These are phyloP conservation scores for Colletotrichum navitas DNA, from an alignment of 2,329 filamentous ascomycete genomes.

Conservation along the genomic window DNA sequence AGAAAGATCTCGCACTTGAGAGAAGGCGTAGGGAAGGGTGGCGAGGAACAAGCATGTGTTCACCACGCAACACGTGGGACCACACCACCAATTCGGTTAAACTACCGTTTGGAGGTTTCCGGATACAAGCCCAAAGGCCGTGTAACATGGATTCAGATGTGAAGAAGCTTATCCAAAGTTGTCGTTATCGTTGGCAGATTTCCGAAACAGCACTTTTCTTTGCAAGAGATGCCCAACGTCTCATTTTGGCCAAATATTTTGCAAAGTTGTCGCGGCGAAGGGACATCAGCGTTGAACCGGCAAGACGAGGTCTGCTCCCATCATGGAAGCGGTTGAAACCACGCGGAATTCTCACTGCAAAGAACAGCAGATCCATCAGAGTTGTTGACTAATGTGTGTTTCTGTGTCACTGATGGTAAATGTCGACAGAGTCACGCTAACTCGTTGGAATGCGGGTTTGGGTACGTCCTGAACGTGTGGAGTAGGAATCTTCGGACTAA, in stretches of 20 bases:
- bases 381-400: not conserved
- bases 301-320: not conserved
- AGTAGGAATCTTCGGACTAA: not conserved
- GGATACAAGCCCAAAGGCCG: not conserved
- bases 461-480: not conserved
- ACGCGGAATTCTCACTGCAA: too few species aligned
- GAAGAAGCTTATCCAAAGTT: not conserved
- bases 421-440: not conserved
- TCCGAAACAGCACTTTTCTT: not conserved
- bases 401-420: not conserved
- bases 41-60: not conserved
- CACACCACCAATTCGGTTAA: not conserved
- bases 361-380: not conserved
- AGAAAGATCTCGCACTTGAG: not conserved
- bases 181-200: not conserved
- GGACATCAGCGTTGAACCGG: not conserved
- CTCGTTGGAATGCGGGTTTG: not conserved
- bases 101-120: not conserved
- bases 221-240: not conserved
- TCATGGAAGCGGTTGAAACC: too few species aligned
- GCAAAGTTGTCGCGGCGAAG: not conserved
- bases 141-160: slow-evolving; percentile 4
- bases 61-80: not conserved
- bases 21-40: not conserved
- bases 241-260: not conserved